phyloP scores from a whole-genome alignment of 2,329 filamentous ascomycete genomes.

The Curvularia sp. region DNA sequence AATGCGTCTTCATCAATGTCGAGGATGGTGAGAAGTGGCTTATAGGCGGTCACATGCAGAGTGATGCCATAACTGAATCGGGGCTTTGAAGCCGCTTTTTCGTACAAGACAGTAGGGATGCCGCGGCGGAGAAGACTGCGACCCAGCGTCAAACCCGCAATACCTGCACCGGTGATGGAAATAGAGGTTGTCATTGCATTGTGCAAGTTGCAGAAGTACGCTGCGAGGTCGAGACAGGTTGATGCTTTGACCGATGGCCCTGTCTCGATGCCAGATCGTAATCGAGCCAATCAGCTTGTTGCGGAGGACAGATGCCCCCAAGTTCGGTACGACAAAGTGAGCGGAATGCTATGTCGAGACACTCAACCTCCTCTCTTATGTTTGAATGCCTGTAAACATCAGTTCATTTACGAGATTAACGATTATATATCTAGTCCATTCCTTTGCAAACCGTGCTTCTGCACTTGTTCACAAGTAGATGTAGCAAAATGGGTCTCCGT shows the following conservation, averaged over 20 bases:
- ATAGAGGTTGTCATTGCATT: slow-evolving; percentile 40
- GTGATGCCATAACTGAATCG: slow-evolving; percentile 53
- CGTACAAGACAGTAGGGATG: slow-evolving; percentile 46
- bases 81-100: slow-evolving; percentile 36
- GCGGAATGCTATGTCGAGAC: background rate
- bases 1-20: slow-evolving; percentile 45
- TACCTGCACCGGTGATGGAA: slow-evolving; percentile 56
- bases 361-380: no score
- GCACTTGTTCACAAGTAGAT: slow-evolving; percentile 45
- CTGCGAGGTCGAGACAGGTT: background rate
- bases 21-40: slow-evolving; percentile 43
- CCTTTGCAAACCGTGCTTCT: no score
- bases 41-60: slow-evolving; percentile 44
- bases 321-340: background rate
- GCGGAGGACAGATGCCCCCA: background rate
- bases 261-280: background rate
- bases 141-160: slow-evolving; percentile 54
- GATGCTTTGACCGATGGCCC: background rate
- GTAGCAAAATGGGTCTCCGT: slow-evolving; percentile 55
- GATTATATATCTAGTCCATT: background rate
- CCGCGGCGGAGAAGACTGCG: slow-evolving; percentile 45
- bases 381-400: background rate
- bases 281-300: slow-evolving; percentile 7
- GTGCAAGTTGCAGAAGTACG: background rate
- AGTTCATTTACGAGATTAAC: background rate